phyloP scores from a whole-genome alignment of 2,329 filamentous ascomycete genomes.

The Colletotrichum liriopes region DNA sequence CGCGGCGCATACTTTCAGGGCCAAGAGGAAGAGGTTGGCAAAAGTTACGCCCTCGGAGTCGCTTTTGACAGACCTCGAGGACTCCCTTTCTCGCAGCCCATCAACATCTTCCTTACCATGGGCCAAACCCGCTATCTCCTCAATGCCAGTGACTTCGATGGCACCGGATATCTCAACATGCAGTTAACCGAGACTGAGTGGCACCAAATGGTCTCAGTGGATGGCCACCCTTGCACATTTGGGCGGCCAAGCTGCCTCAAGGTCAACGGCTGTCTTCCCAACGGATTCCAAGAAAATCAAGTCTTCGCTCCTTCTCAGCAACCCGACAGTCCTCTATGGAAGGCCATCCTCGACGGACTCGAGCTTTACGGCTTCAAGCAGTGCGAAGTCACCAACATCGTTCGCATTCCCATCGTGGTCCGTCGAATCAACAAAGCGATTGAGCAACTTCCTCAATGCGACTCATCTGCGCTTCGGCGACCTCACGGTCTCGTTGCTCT shows the following conservation, averaged over 20 bases:
- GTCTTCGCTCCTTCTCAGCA: conserved; percentile 53
- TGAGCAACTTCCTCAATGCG: conserved; percentile 47
- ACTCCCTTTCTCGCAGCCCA: conserved; percentile 52
- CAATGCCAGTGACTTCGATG: conserved; percentile 53
- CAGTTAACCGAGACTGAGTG: conserved; percentile 55
- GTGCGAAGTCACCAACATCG: conserved; percentile 53
- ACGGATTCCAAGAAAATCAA: conserved; percentile 49
- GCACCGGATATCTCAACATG: conserved; percentile 55
- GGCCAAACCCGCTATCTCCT: conserved; percentile 54
- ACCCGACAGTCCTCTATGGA: conserved; percentile 50
- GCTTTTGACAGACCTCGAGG: conserved; percentile 53
- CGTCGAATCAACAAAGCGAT: conserved; percentile 52
- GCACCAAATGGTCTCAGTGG: conserved; percentile 51
- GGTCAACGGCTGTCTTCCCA: conserved; percentile 48
- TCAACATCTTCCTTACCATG: conserved; percentile 55
- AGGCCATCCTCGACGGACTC: conserved; percentile 53
- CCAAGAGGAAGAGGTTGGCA: conserved; percentile 53
- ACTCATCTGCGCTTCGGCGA: conserved; percentile 47
- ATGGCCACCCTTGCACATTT: conserved; percentile 53
- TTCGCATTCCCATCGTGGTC: conserved; percentile 55
- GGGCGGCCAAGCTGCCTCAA: conserved; percentile 51
- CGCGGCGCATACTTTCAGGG: conserved; percentile 52
- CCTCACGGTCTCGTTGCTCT: conserved; percentile 53
- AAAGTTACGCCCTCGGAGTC: conserved; percentile 53
- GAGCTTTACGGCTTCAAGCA: conserved; percentile 55